Evolutionary conservation across 2,329 filamentous ascomycete species (phyloP), one percentile per base, ranked within the genome.

Genomic region (Colletotrichum acutatum): DNA sequence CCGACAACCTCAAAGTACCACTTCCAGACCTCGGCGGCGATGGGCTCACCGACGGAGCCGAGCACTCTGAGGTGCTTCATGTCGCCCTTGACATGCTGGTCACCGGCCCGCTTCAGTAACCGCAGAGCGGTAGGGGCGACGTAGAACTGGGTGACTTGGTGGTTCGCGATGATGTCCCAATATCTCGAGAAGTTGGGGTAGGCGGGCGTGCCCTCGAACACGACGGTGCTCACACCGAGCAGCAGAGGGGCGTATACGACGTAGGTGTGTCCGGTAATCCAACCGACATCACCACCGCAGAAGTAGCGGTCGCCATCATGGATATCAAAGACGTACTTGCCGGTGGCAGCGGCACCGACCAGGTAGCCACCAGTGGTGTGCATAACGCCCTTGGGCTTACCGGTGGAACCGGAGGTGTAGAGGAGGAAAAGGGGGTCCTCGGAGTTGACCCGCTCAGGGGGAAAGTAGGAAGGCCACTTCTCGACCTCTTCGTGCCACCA

Each of bases 401-500:
- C 97, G 9, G 97, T 99, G 1, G 96, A 98, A 53, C 97, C 97
- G 46, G 96, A 98, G 2, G 97, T 99, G 87, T 99, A 99, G 69
- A 99, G 93, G 72, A 99, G 87, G 91, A 98, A 99, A 9, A 99
- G 90, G 70, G 97, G 97, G 80, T 99, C 97, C 84, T 99, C 97
- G 0, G 97, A 94, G 87, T 90, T 94, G 90, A 99, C 93, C 76
- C 91, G 85, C 87, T 97, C 95, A 12, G 96, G 95, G 34, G 96
- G 88, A 80, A 97, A 92, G 88, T 98, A 98, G 78, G 91, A 89
- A 75, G 97, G 97, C 90, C 95, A 98, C 87, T 98, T 98, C 83
- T 97, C 94, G 68, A 96, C 92, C 89, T 98, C 96, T 86, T 98
- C 97, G 84, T 98, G 95, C 97, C 97, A 99, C 97, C 97, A 99